These are phyloP conservation scores for Fusarium guadeloupense DNA, from an alignment of 2,329 filamentous ascomycete species.

Conservation along the genomic window DNA sequence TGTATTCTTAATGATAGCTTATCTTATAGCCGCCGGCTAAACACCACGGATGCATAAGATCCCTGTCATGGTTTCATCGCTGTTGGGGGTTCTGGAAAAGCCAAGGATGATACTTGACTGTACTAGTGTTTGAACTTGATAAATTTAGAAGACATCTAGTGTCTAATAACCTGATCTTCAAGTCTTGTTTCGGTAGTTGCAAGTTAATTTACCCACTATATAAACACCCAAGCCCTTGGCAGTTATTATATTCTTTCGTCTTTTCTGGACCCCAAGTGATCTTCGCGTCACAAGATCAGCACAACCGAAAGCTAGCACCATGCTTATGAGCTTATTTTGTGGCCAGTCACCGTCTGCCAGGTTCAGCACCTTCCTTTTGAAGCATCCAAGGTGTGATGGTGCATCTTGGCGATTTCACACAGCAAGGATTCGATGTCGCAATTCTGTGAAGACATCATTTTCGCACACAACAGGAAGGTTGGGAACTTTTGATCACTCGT, in stretches of 20 bases:
- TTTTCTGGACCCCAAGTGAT: no score
- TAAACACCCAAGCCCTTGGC: no score
- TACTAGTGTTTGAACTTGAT: no score
- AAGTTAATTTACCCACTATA: no score
- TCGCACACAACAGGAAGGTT: slow-evolving; percentile 9
- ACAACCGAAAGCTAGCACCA: slow-evolving; percentile 3
- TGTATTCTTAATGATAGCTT: neutral
- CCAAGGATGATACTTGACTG: no score
- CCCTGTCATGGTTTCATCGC: neutral
- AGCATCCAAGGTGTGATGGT: slow-evolving; percentile 10
- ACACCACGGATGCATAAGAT: neutral
- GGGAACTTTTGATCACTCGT: slow-evolving; percentile 4
- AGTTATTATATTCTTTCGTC: no score
- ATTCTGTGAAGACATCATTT: neutral
- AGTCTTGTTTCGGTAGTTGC: no score
- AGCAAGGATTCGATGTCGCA: slow-evolving; percentile 29
- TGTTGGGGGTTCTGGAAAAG: no score
- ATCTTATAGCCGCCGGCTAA: neutral
- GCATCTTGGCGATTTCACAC: slow-evolving; percentile 13
- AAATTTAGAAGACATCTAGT: no score
- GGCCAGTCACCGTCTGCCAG: slow-evolving; percentile 11
- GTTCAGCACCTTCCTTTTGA: slow-evolving; percentile 26
- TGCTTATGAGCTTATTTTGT: slow-evolving; percentile 35
- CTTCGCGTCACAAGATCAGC: slow-evolving; percentile 8
- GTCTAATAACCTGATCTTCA: no score